A percentile compares a stretch with the other conserved stretches of the same genome.
These are phyloP conservation scores for Talaromyces sp. DNA, from an alignment of 2,329 filamentous ascomycete species.

Conservation along the genomic window DNA sequence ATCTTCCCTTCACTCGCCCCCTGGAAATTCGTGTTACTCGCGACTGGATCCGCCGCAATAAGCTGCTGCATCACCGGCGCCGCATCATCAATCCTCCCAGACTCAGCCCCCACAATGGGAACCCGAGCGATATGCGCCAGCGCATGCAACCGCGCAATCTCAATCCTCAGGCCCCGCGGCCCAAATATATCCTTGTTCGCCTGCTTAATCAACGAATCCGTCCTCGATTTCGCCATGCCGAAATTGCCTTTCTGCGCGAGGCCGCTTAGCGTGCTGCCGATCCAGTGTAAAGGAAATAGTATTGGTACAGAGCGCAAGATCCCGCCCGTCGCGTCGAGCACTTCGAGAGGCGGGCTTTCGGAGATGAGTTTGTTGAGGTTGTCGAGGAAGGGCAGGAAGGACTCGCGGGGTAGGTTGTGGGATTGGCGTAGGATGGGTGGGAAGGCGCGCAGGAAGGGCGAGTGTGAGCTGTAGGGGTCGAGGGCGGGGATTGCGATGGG, in stretches of 20 bases:
- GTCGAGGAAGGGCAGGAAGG: constrained; percentile 21
- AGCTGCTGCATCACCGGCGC: constrained; percentile 13
- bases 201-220: constrained; percentile 17
- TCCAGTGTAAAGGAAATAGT: constrained; percentile 19
- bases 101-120: constrained; percentile 18
- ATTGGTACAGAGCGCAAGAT: constrained; percentile 21
- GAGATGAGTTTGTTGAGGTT: constrained; percentile 20
- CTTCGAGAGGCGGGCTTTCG: constrained; percentile 22
- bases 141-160: constrained; percentile 22
- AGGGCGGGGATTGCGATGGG: constrained; percentile 7
- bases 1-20: not conserved
- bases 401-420: constrained; percentile 6
- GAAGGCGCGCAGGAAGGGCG: constrained; percentile 6
- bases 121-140: constrained; percentile 22
- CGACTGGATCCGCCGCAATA: too few species aligned
- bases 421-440: constrained; percentile 1
- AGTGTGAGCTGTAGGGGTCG: constrained; percentile 1
- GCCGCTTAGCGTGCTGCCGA: constrained; percentile 19
- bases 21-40: not conserved
- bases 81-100: constrained; percentile 19
- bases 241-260: constrained; percentile 18
- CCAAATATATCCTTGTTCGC: constrained; percentile 23
- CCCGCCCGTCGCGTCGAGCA: constrained; percentile 21
- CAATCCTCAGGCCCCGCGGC: constrained; percentile 19
- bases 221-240: constrained; percentile 20